Conservation (phyloP, 768 basidiomycete species). For the Udeniomyces megalosporus region DNA sequence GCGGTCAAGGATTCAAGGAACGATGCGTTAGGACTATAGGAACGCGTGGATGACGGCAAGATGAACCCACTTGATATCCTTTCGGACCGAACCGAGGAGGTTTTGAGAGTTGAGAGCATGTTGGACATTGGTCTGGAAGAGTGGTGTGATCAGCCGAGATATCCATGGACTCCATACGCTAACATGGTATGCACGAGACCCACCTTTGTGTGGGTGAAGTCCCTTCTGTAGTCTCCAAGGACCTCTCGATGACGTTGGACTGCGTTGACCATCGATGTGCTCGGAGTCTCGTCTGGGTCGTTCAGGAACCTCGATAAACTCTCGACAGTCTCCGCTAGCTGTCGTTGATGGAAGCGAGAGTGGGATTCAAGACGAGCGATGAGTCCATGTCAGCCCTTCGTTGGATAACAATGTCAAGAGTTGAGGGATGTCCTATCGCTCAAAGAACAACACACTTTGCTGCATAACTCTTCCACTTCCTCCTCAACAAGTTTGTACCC, state of each 20-base stretch:
- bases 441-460: slow-evolving; percentile 45
- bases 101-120: slow-evolving; percentile 72
- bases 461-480: slow-evolving; percentile 69
- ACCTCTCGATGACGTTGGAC: slow-evolving; percentile 83
- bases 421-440: background rate
- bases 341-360: no score
- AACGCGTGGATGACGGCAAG: no score
- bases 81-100: slow-evolving; percentile 72
- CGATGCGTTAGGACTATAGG: background rate
- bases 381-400: slow-evolving; percentile 10
- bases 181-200: background rate
- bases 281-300: slow-evolving; percentile 47
- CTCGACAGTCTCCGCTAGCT: slow-evolving; percentile 80
- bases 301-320: slow-evolving; percentile 52
- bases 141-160: background rate
- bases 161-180: background rate
- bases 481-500: slow-evolving; percentile 50
- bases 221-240: slow-evolving; percentile 68
- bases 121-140: slow-evolving; percentile 59
- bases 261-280: slow-evolving; percentile 69
- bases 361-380: background rate
- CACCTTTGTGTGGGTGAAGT: slow-evolving; percentile 75
- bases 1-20: background rate
- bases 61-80: slow-evolving; percentile 93
- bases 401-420: no score